phyloP scores from a whole-genome alignment of 768 basidiomycete genomes.

The Russula earlei region DNA sequence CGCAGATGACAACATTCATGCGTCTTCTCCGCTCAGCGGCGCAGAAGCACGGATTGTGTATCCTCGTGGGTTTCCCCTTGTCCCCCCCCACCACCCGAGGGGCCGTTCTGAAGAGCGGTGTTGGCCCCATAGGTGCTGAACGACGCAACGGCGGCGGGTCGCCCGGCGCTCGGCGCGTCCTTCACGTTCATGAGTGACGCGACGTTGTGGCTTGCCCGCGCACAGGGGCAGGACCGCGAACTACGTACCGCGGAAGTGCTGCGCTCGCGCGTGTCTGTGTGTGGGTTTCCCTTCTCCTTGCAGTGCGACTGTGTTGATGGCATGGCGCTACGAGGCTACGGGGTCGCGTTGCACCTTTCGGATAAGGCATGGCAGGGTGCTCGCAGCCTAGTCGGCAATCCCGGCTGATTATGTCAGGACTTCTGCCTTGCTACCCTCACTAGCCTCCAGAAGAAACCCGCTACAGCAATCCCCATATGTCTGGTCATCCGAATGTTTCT shows the following conservation, averaged over 20 bases:
- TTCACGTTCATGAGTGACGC: constrained; percentile 66
- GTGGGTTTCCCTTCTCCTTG: background rate
- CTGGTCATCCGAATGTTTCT: too few relatives aligned
- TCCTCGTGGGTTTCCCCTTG: constrained; percentile 40
- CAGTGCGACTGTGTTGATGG: background rate
- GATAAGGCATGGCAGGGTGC: constrained; percentile 3
- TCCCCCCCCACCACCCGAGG: background rate
- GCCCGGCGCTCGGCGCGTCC: constrained; percentile 68
- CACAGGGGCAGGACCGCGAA: constrained; percentile 17
- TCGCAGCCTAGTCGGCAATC: background rate
- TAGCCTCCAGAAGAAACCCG: too few relatives aligned
- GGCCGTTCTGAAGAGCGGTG: background rate
- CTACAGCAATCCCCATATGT: too few relatives aligned
- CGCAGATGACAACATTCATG: constrained; percentile 65
- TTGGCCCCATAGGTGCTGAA: constrained; percentile 38
- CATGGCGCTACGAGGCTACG: background rate
- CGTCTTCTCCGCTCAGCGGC: constrained; percentile 46
- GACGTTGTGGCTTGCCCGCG: constrained; percentile 55
- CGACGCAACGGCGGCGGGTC: constrained; percentile 32
- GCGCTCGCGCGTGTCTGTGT: constrained; percentile 25
- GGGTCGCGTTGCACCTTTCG: background rate
- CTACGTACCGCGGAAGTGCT: constrained; percentile 23
- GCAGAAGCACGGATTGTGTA: constrained; percentile 33
- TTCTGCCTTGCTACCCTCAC: too few relatives aligned
- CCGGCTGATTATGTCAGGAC: too few relatives aligned